A percentile compares a stretch with the other conserved stretches of the same genome.
Conservation (phyloP, 805 yeast genomes). For the Wickerhamomyces ciferrii region DNA sequence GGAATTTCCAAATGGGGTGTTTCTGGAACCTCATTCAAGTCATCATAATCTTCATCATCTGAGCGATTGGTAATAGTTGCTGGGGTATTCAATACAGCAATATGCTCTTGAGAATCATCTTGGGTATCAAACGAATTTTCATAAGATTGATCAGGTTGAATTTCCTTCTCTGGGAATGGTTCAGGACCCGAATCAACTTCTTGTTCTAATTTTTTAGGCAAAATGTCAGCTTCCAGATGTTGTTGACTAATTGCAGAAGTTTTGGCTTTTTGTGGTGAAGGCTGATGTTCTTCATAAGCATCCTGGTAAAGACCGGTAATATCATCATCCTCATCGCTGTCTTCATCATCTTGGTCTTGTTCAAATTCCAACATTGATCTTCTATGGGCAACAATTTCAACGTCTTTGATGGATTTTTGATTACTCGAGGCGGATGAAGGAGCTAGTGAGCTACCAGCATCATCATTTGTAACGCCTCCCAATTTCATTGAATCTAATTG, state of each 20-base stretch:
- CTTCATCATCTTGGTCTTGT: slow-evolving; percentile 11
- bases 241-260: not conserved
- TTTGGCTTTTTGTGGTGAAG: not conserved
- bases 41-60: slow-evolving; percentile 16
- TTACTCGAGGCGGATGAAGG: not conserved
- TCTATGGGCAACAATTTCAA: slow-evolving; percentile 28
- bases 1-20: slow-evolving; percentile 4
- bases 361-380: slow-evolving; percentile 20
- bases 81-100: slow-evolving; percentile 6
- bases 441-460: not conserved
- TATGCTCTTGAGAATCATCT: slow-evolving; percentile 4
- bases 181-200: not conserved
- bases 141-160: slow-evolving; percentile 14
- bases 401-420: slow-evolving; percentile 14
- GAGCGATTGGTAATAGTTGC: slow-evolving; percentile 11
- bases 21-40: slow-evolving; percentile 6
- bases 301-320: slow-evolving; percentile 18
- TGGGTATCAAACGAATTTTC: slow-evolving; percentile 12
- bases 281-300: slow-evolving; percentile 1
- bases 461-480: not conserved
- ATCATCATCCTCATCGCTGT: slow-evolving; percentile 24
- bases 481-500: not conserved
- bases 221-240: not conserved
- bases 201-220: not conserved
- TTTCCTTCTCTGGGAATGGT: slow-evolving; percentile 3